A percentile compares a stretch with the other conserved stretches of the same genome.
Conservation (phyloP, 768 basidiomycete genomes). For the Leccinum variicolor region DNA sequence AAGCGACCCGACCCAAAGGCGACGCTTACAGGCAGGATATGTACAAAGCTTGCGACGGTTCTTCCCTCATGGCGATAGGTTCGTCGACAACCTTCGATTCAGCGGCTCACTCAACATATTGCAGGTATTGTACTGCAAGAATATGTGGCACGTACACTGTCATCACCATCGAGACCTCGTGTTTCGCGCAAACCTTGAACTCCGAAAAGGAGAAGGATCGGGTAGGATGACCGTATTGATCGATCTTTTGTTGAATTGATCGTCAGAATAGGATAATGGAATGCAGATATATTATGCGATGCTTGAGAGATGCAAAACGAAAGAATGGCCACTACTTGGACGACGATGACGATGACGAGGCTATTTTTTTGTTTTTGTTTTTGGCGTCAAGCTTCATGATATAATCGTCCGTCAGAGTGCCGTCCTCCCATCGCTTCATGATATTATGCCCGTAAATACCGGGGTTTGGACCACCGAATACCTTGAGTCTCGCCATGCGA, state of each 20-base stretch:
- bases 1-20: slow-evolving; percentile 1
- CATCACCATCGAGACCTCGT: neutral
- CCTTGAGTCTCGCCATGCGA: slow-evolving; percentile 81
- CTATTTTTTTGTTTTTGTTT: slow-evolving; percentile 14
- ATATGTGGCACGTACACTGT: slow-evolving; percentile 42
- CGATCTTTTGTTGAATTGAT: neutral
- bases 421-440: slow-evolving; percentile 81
- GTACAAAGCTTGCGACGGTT: slow-evolving; percentile 74
- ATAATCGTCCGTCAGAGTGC: slow-evolving; percentile 51
- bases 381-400: slow-evolving; percentile 25
- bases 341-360: neutral
- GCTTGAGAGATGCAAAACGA: neutral
- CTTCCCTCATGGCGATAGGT: slow-evolving; percentile 73
- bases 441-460: slow-evolving; percentile 76
- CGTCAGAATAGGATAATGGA: neutral
- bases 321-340: slow-evolving; percentile 12
- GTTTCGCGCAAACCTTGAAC: neutral
- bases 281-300: slow-evolving; percentile 6
- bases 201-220: slow-evolving; percentile 10
- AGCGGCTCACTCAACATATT: neutral
- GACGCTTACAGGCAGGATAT: slow-evolving; percentile 45
- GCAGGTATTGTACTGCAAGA: slow-evolving; percentile 70
- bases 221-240: neutral
- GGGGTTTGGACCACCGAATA: slow-evolving; percentile 79
- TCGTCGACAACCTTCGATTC: slow-evolving; percentile 12